Percentiles rank a stretch among this genome's conserved stretches.
Evolutionary conservation across 768 basidiomycete species (phyloP).

Genomic region (Panaeolus cyanescens): DNA sequence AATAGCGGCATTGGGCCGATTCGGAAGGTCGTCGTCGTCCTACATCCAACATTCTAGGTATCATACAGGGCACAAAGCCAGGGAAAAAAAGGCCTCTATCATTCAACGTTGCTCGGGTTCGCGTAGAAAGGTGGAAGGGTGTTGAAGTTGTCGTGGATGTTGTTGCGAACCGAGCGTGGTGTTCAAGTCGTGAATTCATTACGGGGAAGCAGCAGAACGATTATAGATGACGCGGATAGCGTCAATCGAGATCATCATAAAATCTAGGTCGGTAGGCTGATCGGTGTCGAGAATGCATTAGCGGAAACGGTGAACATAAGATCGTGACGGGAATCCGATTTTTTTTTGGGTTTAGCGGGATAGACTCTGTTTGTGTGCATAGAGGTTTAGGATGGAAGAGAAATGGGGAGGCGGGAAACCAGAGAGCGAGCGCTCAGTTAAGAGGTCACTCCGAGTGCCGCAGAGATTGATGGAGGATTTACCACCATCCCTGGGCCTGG

Average conservation of each 20-base stretch:
- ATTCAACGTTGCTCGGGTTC: background rate
- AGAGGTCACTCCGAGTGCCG: background rate
- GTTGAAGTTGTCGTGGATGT: background rate
- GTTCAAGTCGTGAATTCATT: slow-evolving; percentile 4
- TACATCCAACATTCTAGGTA: slow-evolving; percentile 1
- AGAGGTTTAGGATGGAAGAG: background rate
- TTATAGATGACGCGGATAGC: too few species aligned
- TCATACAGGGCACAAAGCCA: slow-evolving; percentile 1
- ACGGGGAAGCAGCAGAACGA: slow-evolving; percentile 2
- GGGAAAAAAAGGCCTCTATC: background rate
- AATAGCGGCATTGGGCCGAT: background rate
- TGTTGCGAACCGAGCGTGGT: background rate
- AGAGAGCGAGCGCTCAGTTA: background rate
- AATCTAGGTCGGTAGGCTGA: slow-evolving; percentile 3
- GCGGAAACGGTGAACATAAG: background rate
- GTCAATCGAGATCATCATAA: too few species aligned
- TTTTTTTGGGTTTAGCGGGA: background rate
- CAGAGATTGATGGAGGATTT: background rate
- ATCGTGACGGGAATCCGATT: background rate
- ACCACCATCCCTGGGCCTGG: slow-evolving; percentile 1
- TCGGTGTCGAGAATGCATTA: slow-evolving; percentile 1
- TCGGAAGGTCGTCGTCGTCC: background rate
- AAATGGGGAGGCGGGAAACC: background rate
- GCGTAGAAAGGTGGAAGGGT: background rate
- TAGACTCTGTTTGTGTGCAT: background rate